Percentiles rank a stretch among this genome's conserved stretches.
phyloP scores from a whole-genome alignment of 352 stramenopile genomes.

The Phytophthora aleatoria region DNA sequence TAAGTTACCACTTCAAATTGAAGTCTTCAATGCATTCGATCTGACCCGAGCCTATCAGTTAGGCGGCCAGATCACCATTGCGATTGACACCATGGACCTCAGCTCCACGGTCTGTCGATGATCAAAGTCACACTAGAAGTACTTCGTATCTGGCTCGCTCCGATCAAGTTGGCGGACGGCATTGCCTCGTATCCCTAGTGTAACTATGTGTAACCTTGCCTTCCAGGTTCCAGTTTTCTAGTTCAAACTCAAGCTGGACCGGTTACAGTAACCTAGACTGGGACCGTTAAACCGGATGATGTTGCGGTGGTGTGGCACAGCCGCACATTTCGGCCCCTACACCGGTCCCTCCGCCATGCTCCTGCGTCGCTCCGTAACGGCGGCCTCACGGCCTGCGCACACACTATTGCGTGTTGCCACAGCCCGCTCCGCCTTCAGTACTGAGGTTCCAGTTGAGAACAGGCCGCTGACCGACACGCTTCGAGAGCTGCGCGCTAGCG shows the following conservation, averaged over 20 bases:
- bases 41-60: neutral
- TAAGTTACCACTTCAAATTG: no score
- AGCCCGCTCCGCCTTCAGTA: slow-evolving; percentile 17
- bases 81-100: no score
- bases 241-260: slow-evolving; percentile 8
- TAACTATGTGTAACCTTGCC: neutral
- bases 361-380: slow-evolving; percentile 28
- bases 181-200: neutral
- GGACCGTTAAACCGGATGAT: slow-evolving; percentile 16
- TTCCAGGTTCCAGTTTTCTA: slow-evolving; percentile 23
- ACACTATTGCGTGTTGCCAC: slow-evolving; percentile 5
- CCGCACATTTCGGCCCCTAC: slow-evolving; percentile 5
- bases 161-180: no score
- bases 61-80: no score
- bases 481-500: slow-evolving; percentile 79
- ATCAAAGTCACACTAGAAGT: no score
- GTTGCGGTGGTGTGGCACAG: slow-evolving; percentile 18
- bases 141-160: no score
- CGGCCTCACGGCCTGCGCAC: slow-evolving; percentile 5
- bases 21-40: neutral
- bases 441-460: slow-evolving; percentile 1
- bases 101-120: no score
- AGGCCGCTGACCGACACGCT: slow-evolving; percentile 67
- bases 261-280: neutral
- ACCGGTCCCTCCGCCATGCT: slow-evolving; percentile 8